Evolutionary conservation across 164 flowering plant genomes (phyloP).

Genomic region (Tinospora cordifolia): DNA sequence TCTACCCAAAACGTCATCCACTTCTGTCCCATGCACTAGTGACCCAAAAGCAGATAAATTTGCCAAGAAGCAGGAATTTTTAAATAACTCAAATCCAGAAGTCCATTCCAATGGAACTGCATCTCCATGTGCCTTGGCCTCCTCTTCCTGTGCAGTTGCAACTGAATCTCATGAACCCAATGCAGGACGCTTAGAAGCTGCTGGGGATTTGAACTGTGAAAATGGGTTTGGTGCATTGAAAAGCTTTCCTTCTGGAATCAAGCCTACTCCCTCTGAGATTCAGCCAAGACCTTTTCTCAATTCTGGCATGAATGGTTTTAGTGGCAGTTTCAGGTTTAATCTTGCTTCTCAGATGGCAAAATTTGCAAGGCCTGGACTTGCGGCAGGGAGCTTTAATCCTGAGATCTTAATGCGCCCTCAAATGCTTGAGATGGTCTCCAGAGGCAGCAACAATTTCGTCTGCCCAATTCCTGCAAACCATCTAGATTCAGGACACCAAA

Average conservation of each 20-base stretch:
- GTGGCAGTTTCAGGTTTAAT: constrained; percentile 17
- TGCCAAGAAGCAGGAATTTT: constrained; percentile 22
- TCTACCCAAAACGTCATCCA: constrained; percentile 10
- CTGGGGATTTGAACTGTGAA: background rate
- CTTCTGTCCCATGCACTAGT: constrained; percentile 5
- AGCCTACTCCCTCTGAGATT: constrained; percentile 18
- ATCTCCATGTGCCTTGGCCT: constrained; percentile 11
- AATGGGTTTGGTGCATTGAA: constrained; percentile 10
- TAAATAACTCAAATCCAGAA: constrained; percentile 13
- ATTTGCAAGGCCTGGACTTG: constrained; percentile 3
- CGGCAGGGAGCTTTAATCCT: background rate
- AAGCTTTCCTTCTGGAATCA: constrained; percentile 7
- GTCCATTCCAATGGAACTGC: constrained; percentile 17
- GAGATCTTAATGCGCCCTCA: constrained; percentile 19
- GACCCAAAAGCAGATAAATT: constrained; percentile 20
- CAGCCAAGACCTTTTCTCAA: constrained; percentile 20
- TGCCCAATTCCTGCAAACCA: constrained; percentile 10
- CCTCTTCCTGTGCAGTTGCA: constrained; percentile 7
- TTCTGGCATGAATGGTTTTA: constrained; percentile 20
- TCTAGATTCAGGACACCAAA: constrained; percentile 18
- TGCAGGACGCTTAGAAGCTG: background rate
- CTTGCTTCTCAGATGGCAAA: constrained; percentile 21
- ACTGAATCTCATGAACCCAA: constrained; percentile 14
- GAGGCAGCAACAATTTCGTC: constrained; percentile 17
- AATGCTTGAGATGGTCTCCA: constrained; percentile 15